Evolutionary conservation across 192 early-diverging fungal genomes (phyloP).

Genomic region (Backusella liffmaniae): DNA sequence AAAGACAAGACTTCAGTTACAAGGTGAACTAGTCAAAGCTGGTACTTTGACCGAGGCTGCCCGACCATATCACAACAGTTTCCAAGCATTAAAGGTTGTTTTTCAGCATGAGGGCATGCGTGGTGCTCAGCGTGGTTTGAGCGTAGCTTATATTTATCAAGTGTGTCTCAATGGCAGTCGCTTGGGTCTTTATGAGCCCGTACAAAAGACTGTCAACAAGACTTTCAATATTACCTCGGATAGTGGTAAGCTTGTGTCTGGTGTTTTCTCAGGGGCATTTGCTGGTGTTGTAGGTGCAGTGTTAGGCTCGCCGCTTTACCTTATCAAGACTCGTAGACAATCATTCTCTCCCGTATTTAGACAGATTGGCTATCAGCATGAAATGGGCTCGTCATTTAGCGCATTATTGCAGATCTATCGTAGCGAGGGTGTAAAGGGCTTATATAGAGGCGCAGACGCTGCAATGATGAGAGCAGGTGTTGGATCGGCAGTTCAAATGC

Average conservation of each 20-base stretch:
- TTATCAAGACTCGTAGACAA: constrained; percentile 91
- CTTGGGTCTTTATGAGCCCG: constrained; percentile 89
- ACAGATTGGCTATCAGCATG: constrained; percentile 82
- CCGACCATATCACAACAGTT: constrained; percentile 72
- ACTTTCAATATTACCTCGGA: constrained; percentile 57
- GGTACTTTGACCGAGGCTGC: constrained; percentile 40
- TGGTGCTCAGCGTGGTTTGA: constrained; percentile 85
- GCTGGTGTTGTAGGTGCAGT: constrained; percentile 82
- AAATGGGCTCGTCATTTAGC: constrained; percentile 66
- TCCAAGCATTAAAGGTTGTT: constrained; percentile 76
- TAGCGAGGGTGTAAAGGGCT: constrained; percentile 71
- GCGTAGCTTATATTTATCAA: constrained; percentile 90
- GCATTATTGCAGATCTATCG: constrained; percentile 68
- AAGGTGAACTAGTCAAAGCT: constrained; percentile 75
- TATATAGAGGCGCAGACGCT: constrained; percentile 87
- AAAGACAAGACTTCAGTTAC: constrained; percentile 92
- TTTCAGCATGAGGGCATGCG: constrained; percentile 79
- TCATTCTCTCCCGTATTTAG: constrained; percentile 62
- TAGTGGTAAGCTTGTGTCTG: constrained; percentile 57
- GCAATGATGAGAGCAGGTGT: constrained; percentile 87
- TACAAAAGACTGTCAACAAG: constrained; percentile 55
- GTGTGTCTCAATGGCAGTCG: constrained; percentile 91
- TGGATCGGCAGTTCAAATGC: constrained; percentile 88
- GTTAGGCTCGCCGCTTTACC: constrained; percentile 82
- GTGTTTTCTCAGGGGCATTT: constrained; percentile 28